A percentile compares a stretch with the other conserved stretches of the same genome.
Conservation (phyloP, 768 basidiomycete species). For the Clitopilus passeckerianus region DNA sequence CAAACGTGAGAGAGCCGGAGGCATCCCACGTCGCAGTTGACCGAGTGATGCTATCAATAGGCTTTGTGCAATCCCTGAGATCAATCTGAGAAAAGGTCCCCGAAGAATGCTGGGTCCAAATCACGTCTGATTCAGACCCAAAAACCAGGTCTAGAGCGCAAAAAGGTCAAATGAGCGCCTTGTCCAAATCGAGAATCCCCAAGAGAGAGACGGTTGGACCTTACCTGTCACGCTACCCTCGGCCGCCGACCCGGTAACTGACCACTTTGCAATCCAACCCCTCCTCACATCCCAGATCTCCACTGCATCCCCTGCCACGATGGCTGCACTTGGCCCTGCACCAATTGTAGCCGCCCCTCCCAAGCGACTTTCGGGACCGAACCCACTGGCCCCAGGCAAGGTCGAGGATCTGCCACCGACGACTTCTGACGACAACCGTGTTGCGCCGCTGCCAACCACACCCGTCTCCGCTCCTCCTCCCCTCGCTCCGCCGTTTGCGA, state of each 20-base stretch:
- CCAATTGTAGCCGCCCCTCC: constrained; percentile 3
- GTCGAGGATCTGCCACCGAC: background rate
- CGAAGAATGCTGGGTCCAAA: constrained; percentile 71
- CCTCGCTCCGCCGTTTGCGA: constrained; percentile 13
- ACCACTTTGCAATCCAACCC: constrained; percentile 81
- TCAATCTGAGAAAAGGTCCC: constrained; percentile 81
- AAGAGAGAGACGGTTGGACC: constrained; percentile 12
- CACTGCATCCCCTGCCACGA: constrained; percentile 46
- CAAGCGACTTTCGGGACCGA: constrained; percentile 5
- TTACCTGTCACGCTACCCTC: constrained; percentile 77
- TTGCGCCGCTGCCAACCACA: constrained; percentile 8
- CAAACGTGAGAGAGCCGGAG: constrained; percentile 61
- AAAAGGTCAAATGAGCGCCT: background rate
- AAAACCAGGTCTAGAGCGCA: constrained; percentile 58
- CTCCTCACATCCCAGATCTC: constrained; percentile 88
- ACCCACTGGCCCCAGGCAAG: constrained; percentile 1
- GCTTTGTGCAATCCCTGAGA: constrained; percentile 55
- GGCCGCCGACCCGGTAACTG: constrained; percentile 52
- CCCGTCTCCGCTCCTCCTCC: constrained; percentile 22
- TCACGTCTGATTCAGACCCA: constrained; percentile 54
- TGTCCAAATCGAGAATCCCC: background rate
- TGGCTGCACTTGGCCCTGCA: constrained; percentile 4
- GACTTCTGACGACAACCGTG: background rate
- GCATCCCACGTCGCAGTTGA: constrained; percentile 64
- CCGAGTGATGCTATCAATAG: constrained; percentile 64